Conservation (phyloP, 169 alveolate species). For the Cryptosporidium ryanae region DNA sequence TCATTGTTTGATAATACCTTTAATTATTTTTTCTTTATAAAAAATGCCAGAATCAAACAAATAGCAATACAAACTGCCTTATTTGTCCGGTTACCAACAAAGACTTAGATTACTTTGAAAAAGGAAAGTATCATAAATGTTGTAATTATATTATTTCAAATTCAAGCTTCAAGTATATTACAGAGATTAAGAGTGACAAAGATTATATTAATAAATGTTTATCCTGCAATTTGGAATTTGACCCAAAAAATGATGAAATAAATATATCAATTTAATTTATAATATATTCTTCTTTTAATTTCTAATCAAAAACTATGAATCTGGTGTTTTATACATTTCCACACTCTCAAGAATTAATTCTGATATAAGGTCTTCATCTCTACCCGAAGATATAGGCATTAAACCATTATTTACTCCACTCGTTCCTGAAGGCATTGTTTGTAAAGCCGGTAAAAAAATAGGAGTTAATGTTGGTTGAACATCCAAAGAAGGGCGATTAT, state of each 20-base stretch:
- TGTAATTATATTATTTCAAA: slow-evolving; percentile 49
- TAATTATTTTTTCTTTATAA: background rate
- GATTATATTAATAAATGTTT: slow-evolving; percentile 4
- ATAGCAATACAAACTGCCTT: slow-evolving; percentile 19
- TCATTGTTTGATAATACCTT: too few relatives aligned
- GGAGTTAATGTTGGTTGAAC: background rate
- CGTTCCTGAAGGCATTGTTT: background rate
- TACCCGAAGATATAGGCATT: background rate
- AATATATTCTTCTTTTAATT: background rate
- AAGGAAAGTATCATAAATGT: slow-evolving; percentile 22
- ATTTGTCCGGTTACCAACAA: slow-evolving; percentile 57
- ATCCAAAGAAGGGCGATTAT: too few relatives aligned
- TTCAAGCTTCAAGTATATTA: background rate
- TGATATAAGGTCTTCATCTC: too few relatives aligned
- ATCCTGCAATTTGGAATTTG: slow-evolving; percentile 11
- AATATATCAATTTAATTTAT: background rate
- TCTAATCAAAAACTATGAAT: too few relatives aligned
- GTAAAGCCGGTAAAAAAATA: background rate
- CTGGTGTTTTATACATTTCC: background rate
- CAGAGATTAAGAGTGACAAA: background rate
- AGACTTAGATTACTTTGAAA: slow-evolving; percentile 52
- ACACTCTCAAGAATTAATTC: too few relatives aligned
- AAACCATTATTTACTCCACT: too few relatives aligned
- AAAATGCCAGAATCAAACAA: slow-evolving; percentile 14
- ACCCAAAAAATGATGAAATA: slow-evolving; percentile 9